phyloP scores from a whole-genome alignment of 768 basidiomycete species.

The Mycena polygramma region DNA sequence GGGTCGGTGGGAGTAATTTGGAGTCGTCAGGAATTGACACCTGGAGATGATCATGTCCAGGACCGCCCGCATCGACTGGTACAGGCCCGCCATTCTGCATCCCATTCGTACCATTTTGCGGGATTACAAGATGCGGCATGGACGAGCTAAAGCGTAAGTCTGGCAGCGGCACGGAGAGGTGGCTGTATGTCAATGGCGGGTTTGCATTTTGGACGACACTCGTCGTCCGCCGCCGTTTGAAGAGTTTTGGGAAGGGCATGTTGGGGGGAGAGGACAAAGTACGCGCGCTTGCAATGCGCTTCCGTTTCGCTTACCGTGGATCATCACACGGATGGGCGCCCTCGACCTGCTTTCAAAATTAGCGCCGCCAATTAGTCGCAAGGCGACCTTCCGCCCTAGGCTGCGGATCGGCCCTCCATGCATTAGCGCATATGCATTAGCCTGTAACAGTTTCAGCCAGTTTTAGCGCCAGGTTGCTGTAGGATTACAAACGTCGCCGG shows the following conservation, averaged over 20 bases:
- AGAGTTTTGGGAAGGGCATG: slow-evolving; percentile 27
- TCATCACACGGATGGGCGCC: too few species aligned
- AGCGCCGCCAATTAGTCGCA: too few species aligned
- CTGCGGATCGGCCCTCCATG: too few species aligned
- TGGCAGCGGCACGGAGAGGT: slow-evolving; percentile 9
- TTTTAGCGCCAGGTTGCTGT: too few species aligned
- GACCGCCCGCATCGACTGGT: not conserved
- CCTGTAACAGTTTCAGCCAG: too few species aligned
- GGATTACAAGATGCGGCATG: slow-evolving; percentile 14
- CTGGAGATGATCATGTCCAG: not conserved
- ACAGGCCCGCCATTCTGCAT: not conserved
- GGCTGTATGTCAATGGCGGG: not conserved
- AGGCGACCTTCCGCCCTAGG: too few species aligned
- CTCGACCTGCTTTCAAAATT: too few species aligned
- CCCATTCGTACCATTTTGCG: slow-evolving; percentile 1
- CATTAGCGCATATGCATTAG: too few species aligned
- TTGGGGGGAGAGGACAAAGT: too few species aligned
- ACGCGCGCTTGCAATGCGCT: too few species aligned
- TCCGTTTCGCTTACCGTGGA: too few species aligned
- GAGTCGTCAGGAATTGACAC: not conserved
- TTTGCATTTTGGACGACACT: slow-evolving; percentile 6
- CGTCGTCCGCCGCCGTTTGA: slow-evolving; percentile 26
- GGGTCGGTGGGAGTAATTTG: slow-evolving; percentile 20
- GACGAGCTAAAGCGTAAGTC: slow-evolving; percentile 12
- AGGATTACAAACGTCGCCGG: too few species aligned